Percentiles rank a stretch among this genome's conserved stretches.
These are phyloP conservation scores for Globisporangium canariense DNA, from an alignment of 352 stramenopile genomes.

Conservation along the genomic window DNA sequence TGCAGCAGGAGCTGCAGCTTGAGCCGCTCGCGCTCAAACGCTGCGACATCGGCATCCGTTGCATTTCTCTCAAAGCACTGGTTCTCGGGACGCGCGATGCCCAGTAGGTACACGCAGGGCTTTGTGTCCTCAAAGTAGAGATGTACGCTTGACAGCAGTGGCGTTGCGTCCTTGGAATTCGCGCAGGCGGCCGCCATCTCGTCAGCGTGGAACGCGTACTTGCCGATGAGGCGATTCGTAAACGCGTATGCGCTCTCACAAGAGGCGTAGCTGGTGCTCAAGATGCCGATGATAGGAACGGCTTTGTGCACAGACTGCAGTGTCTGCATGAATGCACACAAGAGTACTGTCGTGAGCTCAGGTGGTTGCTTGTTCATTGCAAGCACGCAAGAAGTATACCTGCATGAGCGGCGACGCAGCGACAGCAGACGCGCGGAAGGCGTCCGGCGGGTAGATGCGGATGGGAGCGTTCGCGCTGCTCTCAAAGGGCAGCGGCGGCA, in stretches of 20 bases:
- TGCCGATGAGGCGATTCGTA: conserved; percentile 62
- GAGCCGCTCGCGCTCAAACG: conserved; percentile 44
- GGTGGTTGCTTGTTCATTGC: not conserved
- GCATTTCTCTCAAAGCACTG: conserved; percentile 25
- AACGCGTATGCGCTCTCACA: conserved; percentile 37
- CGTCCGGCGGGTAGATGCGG: conserved; percentile 51
- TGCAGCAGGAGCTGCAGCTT: conserved; percentile 71
- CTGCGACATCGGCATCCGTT: conserved; percentile 1
- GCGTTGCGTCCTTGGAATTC: conserved; percentile 17
- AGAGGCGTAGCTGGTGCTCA: conserved; percentile 37
- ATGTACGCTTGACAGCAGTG: conserved; percentile 37
- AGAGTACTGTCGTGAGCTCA: not conserved
- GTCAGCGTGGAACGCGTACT: conserved; percentile 38
- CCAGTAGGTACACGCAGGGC: conserved; percentile 54
- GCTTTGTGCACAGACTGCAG: conserved; percentile 35
- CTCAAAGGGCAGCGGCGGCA: conserved; percentile 24
- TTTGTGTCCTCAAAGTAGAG: conserved; percentile 53
- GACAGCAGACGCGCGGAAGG: conserved; percentile 16
- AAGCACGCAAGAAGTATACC: conserved; percentile 3
- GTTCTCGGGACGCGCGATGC: conserved; percentile 38
- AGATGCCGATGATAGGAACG: conserved; percentile 45
- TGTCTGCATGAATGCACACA: conserved; percentile 25
- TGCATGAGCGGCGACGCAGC: conserved; percentile 13
- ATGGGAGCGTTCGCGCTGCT: conserved; percentile 38
- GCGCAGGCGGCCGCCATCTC: conserved; percentile 8